Evolutionary conservation across 495 filamentous ascomycete genomes (phyloP), one percentile per base, ranked within the genome.

Genomic region (Pyronema omphalodes): DNA sequence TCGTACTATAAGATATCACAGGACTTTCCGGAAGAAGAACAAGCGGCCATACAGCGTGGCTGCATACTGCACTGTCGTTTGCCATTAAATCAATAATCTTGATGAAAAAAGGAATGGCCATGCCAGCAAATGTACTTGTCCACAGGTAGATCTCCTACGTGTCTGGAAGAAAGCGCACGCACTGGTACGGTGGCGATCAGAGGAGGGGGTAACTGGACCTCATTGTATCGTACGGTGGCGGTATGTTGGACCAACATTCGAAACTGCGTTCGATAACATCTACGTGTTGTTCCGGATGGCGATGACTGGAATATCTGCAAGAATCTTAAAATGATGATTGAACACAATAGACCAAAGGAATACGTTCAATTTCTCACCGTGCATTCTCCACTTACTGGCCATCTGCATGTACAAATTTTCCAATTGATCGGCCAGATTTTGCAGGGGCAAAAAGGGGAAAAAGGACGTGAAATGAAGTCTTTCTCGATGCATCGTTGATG

Each of bases 171-270:
- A 18, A 37, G 33, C 6, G 34, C 12, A 51, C 33, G 9, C 18
- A 33, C 9, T 29, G 50, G 41, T 52, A 14, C 39, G 35, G 50
- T 37, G 50, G 50, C 50, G 50, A 52, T 52, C 50, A 40, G 23
- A 9, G 37, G 6, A 52, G 35, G 23, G 23, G 23, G 5, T 52
- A 5, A 33, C 29, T 11, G 19, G 23, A 9, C 3, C 17, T 8
- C 7, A 33, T 3, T 52, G n/a, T 8, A 12, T 43, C 37, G 39
- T 43, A 34, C 1, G 37, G 18, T 43, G 50, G 37, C 9, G 50
- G 23, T 17, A 52, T 40, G 2, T 35, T 12, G 39, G 15, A 41
- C 39, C 39, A 41, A 41, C 6, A 12, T 41, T 41, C 39, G 39
- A 12, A 29, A 29, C 11, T 41, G 39, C 15, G 39, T 41, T 12